Percentiles rank a stretch among this genome's conserved stretches.
These are phyloP conservation scores for Nicotiana rustica DNA, from an alignment of 305 asterid species.

Conservation along the genomic window DNA sequence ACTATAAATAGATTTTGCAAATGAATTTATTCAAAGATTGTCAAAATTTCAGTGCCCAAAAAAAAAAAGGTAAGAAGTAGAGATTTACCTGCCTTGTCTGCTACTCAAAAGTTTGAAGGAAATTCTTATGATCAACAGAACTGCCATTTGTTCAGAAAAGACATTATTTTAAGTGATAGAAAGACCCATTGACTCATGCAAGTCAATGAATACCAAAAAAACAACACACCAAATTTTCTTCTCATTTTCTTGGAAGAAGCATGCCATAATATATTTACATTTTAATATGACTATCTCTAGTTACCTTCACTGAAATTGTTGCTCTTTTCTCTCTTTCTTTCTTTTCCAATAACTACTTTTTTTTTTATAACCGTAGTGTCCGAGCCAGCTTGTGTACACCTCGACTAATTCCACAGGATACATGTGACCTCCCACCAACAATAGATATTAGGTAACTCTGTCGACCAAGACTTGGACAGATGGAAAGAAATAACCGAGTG, in stretches of 20 bases:
- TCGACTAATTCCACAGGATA: too few species aligned
- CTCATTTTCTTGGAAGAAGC: slow-evolving; percentile 46
- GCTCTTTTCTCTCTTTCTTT: background rate
- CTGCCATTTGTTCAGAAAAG: slow-evolving; percentile 7
- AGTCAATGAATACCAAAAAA: slow-evolving; percentile 35
- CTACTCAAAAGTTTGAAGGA: background rate
- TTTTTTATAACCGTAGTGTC: too few species aligned
- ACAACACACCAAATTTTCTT: slow-evolving; percentile 18
- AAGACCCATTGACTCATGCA: slow-evolving; percentile 35
- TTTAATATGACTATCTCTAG: background rate
- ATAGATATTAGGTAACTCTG: too few species aligned
- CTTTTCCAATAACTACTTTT: background rate
- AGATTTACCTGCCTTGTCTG: background rate
- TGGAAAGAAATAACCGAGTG: too few species aligned
- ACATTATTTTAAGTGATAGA: background rate
- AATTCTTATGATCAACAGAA: slow-evolving; percentile 1
- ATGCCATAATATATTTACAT: background rate
- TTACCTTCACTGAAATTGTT: background rate
- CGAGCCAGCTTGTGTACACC: too few species aligned
- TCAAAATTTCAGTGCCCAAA: background rate
- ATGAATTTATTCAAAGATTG: background rate
- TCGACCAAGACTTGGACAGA: too few species aligned
- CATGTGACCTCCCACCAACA: too few species aligned
- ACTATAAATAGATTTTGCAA: background rate
- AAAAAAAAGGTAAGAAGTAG: background rate